phyloP scores from a whole-genome alignment of 2,329 filamentous ascomycete species.

The Xylaria sp. region DNA sequence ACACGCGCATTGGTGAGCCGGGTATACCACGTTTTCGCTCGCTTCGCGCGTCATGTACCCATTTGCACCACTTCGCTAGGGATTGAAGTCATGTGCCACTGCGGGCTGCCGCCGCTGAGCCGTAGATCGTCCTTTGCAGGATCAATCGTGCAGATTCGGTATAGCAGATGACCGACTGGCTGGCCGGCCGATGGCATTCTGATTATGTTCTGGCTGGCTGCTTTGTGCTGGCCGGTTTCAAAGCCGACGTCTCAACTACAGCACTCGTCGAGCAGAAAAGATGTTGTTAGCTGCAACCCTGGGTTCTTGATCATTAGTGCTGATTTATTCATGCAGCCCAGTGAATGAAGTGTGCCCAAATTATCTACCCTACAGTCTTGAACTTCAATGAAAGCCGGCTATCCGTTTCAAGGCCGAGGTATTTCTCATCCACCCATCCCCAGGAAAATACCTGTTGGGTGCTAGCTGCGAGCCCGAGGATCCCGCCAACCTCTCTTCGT shows the following conservation, averaged over 20 bases:
- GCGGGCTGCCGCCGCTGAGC: neutral
- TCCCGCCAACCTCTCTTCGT: neutral
- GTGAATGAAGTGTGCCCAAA: neutral
- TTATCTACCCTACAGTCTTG: neutral
- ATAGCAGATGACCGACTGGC: constrained; percentile 19
- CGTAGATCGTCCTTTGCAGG: constrained; percentile 29
- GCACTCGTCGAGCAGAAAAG: neutral
- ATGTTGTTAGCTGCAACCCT: neutral
- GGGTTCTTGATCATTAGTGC: neutral
- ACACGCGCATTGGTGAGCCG: constrained; percentile 1
- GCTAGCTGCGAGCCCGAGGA: constrained; percentile 4
- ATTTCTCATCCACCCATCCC: neutral
- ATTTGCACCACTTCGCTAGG: neutral
- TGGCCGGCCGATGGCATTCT: neutral
- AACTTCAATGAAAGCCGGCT: constrained; percentile 7
- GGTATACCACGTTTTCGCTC: constrained; percentile 22
- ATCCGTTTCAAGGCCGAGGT: neutral
- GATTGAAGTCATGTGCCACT: constrained; percentile 20
- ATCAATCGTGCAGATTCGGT: constrained; percentile 26
- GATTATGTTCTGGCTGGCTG: neutral
- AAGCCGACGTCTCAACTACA: neutral
- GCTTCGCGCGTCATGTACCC: constrained; percentile 10
- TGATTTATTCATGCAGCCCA: neutral
- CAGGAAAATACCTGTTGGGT: neutral
- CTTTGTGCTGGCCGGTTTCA: neutral